phyloP scores from a whole-genome alignment of 768 basidiomycete genomes.

The Podaxis sp. region DNA sequence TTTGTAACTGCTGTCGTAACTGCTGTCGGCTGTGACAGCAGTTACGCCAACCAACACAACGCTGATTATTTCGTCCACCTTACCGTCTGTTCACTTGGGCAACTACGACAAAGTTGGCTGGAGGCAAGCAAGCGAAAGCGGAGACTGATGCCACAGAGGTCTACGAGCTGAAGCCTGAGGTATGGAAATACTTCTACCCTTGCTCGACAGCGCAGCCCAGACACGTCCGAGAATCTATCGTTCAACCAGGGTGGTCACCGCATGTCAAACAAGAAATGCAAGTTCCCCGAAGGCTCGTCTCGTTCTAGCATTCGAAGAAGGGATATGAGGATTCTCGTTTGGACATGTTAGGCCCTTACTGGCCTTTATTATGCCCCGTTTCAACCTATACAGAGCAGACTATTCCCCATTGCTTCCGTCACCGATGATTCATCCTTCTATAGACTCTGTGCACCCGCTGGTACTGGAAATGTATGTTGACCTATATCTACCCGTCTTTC shows the following conservation, averaged over 20 bases:
- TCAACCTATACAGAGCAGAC: constrained; percentile 92
- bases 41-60: too few species aligned
- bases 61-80: too few species aligned
- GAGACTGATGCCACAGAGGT: constrained; percentile 51
- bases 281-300: constrained; percentile 83
- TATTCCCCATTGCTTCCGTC: constrained; percentile 91
- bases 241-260: constrained; percentile 94
- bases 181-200: constrained; percentile 61
- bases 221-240: constrained; percentile 79
- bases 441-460: constrained; percentile 97
- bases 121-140: constrained; percentile 63
- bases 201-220: constrained; percentile 84
- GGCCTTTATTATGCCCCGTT: constrained; percentile 69
- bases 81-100: too few species aligned
- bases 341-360: constrained; percentile 87
- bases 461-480: constrained; percentile 87
- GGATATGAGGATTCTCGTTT: constrained; percentile 54
- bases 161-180: constrained; percentile 17
- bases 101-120: constrained; percentile 50
- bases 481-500: constrained; percentile 26
- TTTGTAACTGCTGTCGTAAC: too few species aligned
- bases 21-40: too few species aligned
- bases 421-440: constrained; percentile 91
- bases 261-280: constrained; percentile 99
- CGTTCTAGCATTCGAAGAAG: constrained; percentile 58